Base-by-base conservation (phyloP, 106 monocot genomes). In the Allium sativum region DNA sequence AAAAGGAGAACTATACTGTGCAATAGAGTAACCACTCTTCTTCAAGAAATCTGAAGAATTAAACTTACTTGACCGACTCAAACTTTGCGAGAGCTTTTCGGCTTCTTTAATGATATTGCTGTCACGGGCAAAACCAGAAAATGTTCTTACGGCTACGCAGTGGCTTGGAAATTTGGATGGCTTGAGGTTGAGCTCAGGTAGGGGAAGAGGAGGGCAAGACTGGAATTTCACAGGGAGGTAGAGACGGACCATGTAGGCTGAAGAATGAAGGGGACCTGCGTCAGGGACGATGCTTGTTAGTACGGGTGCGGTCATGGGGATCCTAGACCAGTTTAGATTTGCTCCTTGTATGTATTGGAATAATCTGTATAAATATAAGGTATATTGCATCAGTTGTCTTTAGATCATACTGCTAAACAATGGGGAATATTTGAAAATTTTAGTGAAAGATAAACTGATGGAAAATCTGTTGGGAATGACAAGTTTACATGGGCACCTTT, bases 271-370 rank as follows among this genome's bases (percentile, higher is more conserved):
- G 48, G 92, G 92, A 1, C 87, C 84, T 13, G 92, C 87, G 63
- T 68, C 76, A 11, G 78, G 87, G 17, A 84, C 81, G n/a, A 87
- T 75, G 70, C 92, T 87, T 8, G 92, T 92, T 18, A 92, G 65
- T 21, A 92, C 76, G 3, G 92, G 92, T 8, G 65, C 16, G 10
- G 87, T 92, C 92, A 87, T 92, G 45, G 81, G 67, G 51, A 92
- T 68, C 53, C 87, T 69, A 12, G 83, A 81, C 21, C 71, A 81
- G 53, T 92, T 92, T 12, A 92, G 65, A 64, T 92, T 87, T 11
- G 87, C 87, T 57, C 92, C 92, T 74, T 84, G 65, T 15, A 87
- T 81, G 73, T 92, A 84, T 67, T 92, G 92, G 73, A 92, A 92
- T 65, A 92, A 77, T 73, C 92, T 92, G 74, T 58, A 56, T 2